A percentile compares a stretch with the other conserved stretches of the same genome.
phyloP scores from a whole-genome alignment of 768 basidiomycete species.

The Exidia glandulosa region DNA sequence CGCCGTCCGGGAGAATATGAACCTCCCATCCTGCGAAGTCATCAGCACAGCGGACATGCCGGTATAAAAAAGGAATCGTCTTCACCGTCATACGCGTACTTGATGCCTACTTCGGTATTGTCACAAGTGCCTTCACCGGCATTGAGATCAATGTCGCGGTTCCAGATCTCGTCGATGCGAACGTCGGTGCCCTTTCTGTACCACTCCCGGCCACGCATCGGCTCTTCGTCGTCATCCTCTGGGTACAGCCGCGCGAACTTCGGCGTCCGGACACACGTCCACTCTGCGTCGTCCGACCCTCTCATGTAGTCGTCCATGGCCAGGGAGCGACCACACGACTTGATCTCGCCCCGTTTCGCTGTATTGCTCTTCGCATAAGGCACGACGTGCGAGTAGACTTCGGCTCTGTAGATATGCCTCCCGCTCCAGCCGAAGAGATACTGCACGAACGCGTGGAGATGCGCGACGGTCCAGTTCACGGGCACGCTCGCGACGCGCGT shows the following conservation, averaged over 20 bases:
- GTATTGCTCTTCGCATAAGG: background rate
- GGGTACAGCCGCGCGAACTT: too few species aligned
- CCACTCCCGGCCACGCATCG: background rate
- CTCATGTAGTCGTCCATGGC: too few species aligned
- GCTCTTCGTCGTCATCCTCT: background rate
- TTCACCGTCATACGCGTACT: constrained; percentile 16
- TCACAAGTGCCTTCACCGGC: constrained; percentile 15
- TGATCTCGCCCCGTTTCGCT: constrained; percentile 13
- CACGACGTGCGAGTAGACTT: constrained; percentile 8
- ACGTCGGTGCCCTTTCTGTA: constrained; percentile 12
- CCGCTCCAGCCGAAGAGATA: constrained; percentile 41
- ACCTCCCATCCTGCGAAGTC: constrained; percentile 12
- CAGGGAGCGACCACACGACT: constrained; percentile 4
- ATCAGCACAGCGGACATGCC: background rate
- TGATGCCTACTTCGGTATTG: constrained; percentile 13
- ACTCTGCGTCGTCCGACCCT: too few species aligned
- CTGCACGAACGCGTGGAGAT: constrained; percentile 48
- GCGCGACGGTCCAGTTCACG: constrained; percentile 55
- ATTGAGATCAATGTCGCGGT: constrained; percentile 10
- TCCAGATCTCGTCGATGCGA: constrained; percentile 17
- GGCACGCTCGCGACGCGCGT: constrained; percentile 62
- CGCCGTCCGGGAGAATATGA: constrained; percentile 7
- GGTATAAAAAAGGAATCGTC: background rate
- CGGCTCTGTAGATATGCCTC: constrained; percentile 14
- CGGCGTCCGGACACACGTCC: too few species aligned